A percentile compares a stretch with the other conserved stretches of the same genome.
These are phyloP conservation scores for Kurtzmaniella quercitrusa DNA, from an alignment of 1,139 yeast species.

Conservation along the genomic window DNA sequence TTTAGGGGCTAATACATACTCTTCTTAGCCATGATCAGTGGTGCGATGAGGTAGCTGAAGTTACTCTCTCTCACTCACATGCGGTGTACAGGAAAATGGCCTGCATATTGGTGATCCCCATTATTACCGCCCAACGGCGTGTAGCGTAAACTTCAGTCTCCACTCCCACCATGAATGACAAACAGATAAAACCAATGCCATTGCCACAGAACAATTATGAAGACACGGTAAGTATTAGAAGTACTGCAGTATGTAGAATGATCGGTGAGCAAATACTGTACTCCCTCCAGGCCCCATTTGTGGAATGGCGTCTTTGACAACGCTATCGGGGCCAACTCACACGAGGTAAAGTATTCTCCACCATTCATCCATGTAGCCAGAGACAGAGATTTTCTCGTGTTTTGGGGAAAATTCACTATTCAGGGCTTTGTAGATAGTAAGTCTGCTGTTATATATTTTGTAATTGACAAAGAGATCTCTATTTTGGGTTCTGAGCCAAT, in stretches of 20 bases:
- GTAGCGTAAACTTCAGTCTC: neutral
- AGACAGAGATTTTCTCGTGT: neutral
- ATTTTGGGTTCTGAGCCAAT: neutral
- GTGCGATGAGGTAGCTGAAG: slow-evolving; percentile 1
- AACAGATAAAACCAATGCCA: too few species aligned
- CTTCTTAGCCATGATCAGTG: slow-evolving; percentile 23
- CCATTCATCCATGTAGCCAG: neutral
- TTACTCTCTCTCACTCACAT: neutral
- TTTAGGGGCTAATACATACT: slow-evolving; percentile 16
- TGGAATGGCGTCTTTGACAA: slow-evolving; percentile 6
- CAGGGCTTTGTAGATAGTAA: neutral
- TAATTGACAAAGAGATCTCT: neutral
- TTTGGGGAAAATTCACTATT: neutral
- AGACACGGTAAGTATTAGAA: too few species aligned
- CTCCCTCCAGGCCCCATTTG: slow-evolving; percentile 7
- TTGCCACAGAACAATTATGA: too few species aligned
- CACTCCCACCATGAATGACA: neutral
- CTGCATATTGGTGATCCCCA: too few species aligned
- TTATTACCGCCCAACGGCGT: too few species aligned
- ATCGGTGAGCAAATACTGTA: neutral
- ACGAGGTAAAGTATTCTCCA: neutral
- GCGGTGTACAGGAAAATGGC: neutral
- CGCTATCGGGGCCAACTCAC: neutral
- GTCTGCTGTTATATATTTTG: neutral
- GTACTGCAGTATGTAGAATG: neutral